A percentile compares a stretch with the other conserved stretches of the same genome.
These are phyloP conservation scores for Tilletia horrida DNA, from an alignment of 1,284 basidiomycete species.

Conservation along the genomic window DNA sequence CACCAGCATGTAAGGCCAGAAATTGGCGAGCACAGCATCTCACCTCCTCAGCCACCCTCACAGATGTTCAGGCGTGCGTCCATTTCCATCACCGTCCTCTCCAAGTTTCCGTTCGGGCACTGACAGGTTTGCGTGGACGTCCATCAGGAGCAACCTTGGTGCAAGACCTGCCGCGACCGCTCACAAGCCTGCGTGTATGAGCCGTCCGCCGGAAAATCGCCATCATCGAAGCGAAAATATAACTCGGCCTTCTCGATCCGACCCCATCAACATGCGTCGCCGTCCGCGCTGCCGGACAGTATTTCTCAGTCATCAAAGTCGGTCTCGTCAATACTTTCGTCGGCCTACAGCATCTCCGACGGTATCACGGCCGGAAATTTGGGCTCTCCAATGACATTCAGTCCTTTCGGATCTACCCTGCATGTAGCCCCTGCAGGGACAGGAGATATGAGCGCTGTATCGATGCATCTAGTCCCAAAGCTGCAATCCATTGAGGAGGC, in stretches of 20 bases:
- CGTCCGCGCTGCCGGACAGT: neutral
- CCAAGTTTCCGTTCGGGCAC: too few relatives aligned
- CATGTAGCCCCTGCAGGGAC: too few relatives aligned
- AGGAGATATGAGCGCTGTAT: too few relatives aligned
- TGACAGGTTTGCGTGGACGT: too few relatives aligned
- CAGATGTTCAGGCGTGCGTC: constrained; percentile 6
- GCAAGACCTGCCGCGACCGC: constrained; percentile 6
- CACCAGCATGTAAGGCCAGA: neutral
- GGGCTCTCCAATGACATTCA: too few relatives aligned
- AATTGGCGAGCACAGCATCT: neutral
- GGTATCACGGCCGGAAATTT: too few relatives aligned
- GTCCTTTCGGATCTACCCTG: too few relatives aligned
- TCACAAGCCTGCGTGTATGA: constrained; percentile 2
- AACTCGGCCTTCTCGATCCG: neutral
- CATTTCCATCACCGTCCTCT: neutral
- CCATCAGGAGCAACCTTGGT: constrained; percentile 12
- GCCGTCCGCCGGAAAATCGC: neutral
- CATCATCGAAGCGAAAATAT: neutral
- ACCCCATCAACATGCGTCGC: neutral
- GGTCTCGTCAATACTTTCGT: too few relatives aligned
- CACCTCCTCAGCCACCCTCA: too few relatives aligned
- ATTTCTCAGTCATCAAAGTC: neutral
- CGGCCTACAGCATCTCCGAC: too few relatives aligned
- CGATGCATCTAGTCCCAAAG: too few relatives aligned
- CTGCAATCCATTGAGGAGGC: too few relatives aligned